phyloP scores from a whole-genome alignment of 129 eudicot species.

The Flaveria robusta region DNA sequence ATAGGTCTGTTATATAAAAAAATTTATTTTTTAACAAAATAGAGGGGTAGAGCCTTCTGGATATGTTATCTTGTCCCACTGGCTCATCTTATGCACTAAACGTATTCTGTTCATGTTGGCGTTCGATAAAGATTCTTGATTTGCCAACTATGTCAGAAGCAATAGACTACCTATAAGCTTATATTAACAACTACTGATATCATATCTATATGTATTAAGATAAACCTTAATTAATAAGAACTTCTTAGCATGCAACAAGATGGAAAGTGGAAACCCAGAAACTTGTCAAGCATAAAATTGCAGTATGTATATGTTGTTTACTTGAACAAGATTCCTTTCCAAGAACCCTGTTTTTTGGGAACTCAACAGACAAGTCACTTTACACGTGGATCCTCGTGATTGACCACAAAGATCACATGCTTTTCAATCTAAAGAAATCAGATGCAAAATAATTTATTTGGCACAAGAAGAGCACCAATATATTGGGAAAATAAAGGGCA shows the following conservation, averaged over 20 bases:
- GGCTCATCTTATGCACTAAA: conserved; percentile 7
- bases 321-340: background rate
- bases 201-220: conserved; percentile 15
- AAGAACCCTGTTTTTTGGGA: conserved; percentile 12
- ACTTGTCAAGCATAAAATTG: conserved; percentile 6
- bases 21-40: background rate
- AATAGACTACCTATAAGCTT: conserved; percentile 15
- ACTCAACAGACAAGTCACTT: background rate
- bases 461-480: background rate
- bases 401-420: background rate
- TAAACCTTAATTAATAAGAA: conserved; percentile 5
- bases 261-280: background rate
- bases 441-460: background rate
- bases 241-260: background rate
- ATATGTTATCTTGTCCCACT: background rate
- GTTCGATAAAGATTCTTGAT: background rate
- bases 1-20: background rate
- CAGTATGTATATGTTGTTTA: background rate
- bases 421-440: background rate
- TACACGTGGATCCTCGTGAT: background rate
- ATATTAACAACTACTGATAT: background rate
- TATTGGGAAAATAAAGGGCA: conserved; percentile 9
- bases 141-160: conserved; percentile 2
- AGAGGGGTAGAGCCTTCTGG: background rate
- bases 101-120: background rate